Evolutionary conservation across 2,329 filamentous ascomycete species (phyloP).

Genomic region (Aspergillus uvarum): DNA sequence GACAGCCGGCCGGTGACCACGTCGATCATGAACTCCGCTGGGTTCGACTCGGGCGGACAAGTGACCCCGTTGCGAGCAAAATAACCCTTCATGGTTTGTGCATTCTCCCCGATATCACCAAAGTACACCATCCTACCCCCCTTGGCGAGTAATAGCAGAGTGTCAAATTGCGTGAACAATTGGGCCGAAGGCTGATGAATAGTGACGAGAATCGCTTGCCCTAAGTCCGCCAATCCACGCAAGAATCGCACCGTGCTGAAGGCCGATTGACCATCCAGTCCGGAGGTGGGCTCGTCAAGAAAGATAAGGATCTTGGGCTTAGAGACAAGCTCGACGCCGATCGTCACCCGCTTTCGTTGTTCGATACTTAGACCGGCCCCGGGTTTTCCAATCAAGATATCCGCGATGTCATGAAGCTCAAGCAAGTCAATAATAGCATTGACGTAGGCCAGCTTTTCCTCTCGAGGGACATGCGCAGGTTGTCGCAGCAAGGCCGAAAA

Average conservation of each 20-base stretch:
- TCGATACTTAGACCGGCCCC: conserved; percentile 69
- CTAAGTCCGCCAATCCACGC: conserved; percentile 77
- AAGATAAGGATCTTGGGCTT: conserved; percentile 84
- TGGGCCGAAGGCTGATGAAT: conserved; percentile 78
- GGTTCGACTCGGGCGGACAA: too few species aligned
- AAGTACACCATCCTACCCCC: too few species aligned
- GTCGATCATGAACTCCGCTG: too few species aligned
- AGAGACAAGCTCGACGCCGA: conserved; percentile 88
- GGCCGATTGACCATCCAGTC: conserved; percentile 3
- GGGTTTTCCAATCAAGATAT: conserved; percentile 81
- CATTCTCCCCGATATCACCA: too few species aligned
- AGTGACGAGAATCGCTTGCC: conserved; percentile 81
- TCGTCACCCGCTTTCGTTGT: conserved; percentile 72
- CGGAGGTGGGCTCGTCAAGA: conserved; percentile 63
- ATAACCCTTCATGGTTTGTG: too few species aligned
- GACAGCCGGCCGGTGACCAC: too few species aligned
- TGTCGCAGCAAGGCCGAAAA: conserved; percentile 82
- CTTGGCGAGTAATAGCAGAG: too few species aligned
- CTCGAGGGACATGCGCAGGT: conserved; percentile 63
- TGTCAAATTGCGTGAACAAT: too few species aligned
- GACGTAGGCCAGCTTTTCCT: conserved; percentile 80
- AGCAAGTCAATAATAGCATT: conserved; percentile 83
- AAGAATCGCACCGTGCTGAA: conserved; percentile 71
- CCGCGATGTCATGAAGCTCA: conserved; percentile 83
- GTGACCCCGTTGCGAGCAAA: too few species aligned